A percentile compares a stretch with the other conserved stretches of the same genome.
These are phyloP conservation scores for Dryas octopetala DNA, from an alignment of 306 rosid genomes.

Conservation along the genomic window DNA sequence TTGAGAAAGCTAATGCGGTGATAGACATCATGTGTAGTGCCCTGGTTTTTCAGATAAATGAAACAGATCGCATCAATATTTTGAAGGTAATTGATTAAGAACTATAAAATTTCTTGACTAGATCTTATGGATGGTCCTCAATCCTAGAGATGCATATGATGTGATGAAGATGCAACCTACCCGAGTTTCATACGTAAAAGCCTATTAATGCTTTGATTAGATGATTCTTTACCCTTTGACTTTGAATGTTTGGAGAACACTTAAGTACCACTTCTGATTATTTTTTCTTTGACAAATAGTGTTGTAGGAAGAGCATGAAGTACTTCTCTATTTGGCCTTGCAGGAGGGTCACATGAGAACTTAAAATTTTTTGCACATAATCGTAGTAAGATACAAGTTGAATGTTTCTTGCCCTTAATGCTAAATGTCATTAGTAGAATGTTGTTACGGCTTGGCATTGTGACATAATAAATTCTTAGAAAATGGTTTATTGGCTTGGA, in stretches of 20 bases:
- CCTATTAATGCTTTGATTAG: background rate
- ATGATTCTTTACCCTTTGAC: background rate
- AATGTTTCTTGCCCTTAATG: background rate
- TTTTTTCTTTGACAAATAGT: background rate
- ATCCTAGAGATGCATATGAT: constrained; percentile 6
- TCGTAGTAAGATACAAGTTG: background rate
- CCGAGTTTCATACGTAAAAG: background rate
- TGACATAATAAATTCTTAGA: background rate
- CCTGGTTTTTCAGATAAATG: constrained; percentile 79
- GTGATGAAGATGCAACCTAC: background rate
- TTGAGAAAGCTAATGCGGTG: constrained; percentile 92
- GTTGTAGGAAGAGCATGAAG: background rate
- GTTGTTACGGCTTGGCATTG: background rate
- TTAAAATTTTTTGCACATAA: background rate
- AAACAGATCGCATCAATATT: constrained; percentile 90
- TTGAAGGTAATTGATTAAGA: constrained; percentile 65
- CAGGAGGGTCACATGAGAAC: background rate
- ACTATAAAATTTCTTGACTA: constrained; percentile 23
- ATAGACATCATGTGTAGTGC: constrained; percentile 93
- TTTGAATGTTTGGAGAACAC: background rate
- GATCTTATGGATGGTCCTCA: constrained; percentile 9
- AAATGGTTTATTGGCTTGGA: background rate
- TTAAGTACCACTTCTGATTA: background rate
- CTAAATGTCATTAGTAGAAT: background rate
- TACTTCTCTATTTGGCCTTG: background rate